Evolutionary conservation across 2,329 filamentous ascomycete species (phyloP), one percentile per base, ranked within the genome.

Genomic region (Penicillium sp.): DNA sequence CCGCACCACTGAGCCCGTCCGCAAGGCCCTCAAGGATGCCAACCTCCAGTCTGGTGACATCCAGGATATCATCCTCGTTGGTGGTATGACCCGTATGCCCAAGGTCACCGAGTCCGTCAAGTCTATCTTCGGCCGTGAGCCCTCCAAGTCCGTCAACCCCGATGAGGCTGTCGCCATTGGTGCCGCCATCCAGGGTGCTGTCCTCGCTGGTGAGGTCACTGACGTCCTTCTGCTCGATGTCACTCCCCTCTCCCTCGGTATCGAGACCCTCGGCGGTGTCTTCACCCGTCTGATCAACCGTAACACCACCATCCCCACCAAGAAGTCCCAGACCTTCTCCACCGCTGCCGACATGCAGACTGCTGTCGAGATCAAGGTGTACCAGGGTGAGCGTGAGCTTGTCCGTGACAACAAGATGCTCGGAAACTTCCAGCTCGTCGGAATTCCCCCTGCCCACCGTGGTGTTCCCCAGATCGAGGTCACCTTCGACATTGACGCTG

Each of bases 61-160:
- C 74, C 91, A 97, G 80, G 93, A 97, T 75, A 91, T 97, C 67
- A 96, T 97, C 76, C 88, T 97, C 42, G 93, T 97, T 52, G 93
- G 93, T 87, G 93, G 93, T 80, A 97, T 97, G 92, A 97, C 93
- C 69, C 93, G 93, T 82, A 97, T 97, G 92, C 93, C 93, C 76
- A 97, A 97, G 89, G 93, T 97, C 65, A 84, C 86, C 61, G 92
- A 97, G 82, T 94, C 92, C 43, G 92, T 97, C 77, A 96, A 96
- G 89, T 86, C 82, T 82, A 92, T 97, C 76, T 97, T 97, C 77
- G 92, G 92, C 65, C 92, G 92, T 74, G 93, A 97, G 54, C 92
- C 93, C 62, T 91, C 92, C 78, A 97, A 97, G 86, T 95, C 93
- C 47, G 92, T 97, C 76, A 97, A 97, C 86, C 93, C 93, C 57